A percentile compares a stretch with the other conserved stretches of the same genome.
phyloP scores from a whole-genome alignment of 257 asterid species.

The Cinchona pubescens region DNA sequence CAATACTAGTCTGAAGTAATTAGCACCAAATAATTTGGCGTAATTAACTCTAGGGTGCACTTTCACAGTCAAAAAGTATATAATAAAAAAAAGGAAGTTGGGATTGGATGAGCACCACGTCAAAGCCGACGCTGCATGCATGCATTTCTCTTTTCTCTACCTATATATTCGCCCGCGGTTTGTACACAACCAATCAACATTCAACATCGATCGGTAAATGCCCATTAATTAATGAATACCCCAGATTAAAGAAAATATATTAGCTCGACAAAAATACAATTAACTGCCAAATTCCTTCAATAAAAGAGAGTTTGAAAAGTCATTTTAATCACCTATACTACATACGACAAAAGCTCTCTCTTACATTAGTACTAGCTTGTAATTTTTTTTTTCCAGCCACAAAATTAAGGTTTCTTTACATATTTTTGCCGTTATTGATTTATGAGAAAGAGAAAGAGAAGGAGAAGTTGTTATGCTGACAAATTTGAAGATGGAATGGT shows the following conservation, averaged over 20 bases:
- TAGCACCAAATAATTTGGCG: neutral
- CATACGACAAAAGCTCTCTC: too few species aligned
- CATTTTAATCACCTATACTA: too few species aligned
- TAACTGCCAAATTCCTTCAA: too few species aligned
- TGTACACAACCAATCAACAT: neutral
- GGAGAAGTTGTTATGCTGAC: neutral
- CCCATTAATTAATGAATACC: neutral
- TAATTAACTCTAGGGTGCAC: neutral
- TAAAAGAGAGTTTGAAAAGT: too few species aligned
- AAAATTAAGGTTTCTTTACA: neutral
- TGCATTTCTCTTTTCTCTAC: neutral
- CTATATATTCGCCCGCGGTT: neutral
- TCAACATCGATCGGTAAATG: too few species aligned
- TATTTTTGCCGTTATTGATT: neutral
- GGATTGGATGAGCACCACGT: neutral
- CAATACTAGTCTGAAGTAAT: too few species aligned
- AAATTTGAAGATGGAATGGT: constrained; percentile 50
- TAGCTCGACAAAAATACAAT: too few species aligned
- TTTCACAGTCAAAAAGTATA: neutral
- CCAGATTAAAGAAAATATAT: too few species aligned
- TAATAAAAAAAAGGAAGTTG: neutral
- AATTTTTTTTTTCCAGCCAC: neutral
- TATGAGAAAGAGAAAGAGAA: neutral
- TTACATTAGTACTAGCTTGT: too few species aligned
- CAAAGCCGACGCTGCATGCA: neutral